Base-by-base conservation (phyloP, 1,139 yeast genomes). In the Nematodospora anomalae region DNA sequence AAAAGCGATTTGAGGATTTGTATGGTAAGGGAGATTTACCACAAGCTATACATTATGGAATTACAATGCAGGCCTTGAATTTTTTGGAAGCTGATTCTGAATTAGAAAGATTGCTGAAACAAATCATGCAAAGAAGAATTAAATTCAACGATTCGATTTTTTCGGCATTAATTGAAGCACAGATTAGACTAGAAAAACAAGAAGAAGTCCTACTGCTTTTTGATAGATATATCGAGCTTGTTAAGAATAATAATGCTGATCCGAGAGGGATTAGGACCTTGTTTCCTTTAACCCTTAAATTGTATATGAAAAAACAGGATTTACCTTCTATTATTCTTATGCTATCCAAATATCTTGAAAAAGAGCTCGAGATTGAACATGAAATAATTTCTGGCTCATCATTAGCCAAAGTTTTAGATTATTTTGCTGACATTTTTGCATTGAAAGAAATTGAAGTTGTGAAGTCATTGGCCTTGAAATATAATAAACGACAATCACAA, bases 1-100 rank as follows among this genome's bases (percentile, higher is more conserved):
- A 82, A 52, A 50, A 61, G n/a, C 74, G 78, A 34, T 82, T 86
- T 51, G 86, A 83, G 44, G 69, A 67, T 2, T 64, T 83, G 55
- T 74, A 79, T 44, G 81, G 81, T 2, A 61, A 70, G 16, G 82
- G 80, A 1, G 64, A 74, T 28, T 57, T 76, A 16, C 85, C 89
- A 3, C 71, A 72, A 33, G 60, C 74, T 10, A 53, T 63, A 4
- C 89, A 84, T 52, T 85, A 84, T 52, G 71, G 77, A 3, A 71
- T 79, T 24, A 79, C 83, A 4, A 78, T 88, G 76, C 62, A 67
- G 37, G 80, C 88, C 0, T 62, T 86, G 42, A 79, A 87, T 0
- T 52, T 59, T 6, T 59, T 76, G 31, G 88, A 88, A 1, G 79
- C 81, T 20, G 53, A 61, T 3, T 68, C 68, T 10, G 73, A 79